Base-by-base conservation (phyloP, 495 filamentous ascomycete genomes). In the Aspergillus ostianus region DNA sequence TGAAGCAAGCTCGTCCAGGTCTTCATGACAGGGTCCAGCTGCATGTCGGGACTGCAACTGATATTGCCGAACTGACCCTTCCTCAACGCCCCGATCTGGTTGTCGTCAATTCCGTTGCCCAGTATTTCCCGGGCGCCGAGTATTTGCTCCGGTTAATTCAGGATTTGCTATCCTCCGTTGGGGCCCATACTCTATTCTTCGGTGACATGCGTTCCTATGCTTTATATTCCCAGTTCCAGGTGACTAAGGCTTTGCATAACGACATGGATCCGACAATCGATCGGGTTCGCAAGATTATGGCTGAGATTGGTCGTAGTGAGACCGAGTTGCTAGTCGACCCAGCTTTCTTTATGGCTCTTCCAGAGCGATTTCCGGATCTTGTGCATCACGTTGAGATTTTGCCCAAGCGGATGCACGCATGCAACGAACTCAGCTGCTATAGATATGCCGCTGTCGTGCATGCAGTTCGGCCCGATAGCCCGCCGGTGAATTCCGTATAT, bases 391-490 rank as follows among this genome's bases (percentile, higher is more conserved):
- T 58, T 1, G 56, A 58, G 36, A 52, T 58, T 19, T 17, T 52
- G 6, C 56, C 56, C 0, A 58, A 58, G 48, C 17, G 19, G 18
- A 45, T 58, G 56, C 13, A 26, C 4, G 47, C 56, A 2, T 48
- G 8, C 6, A 58, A 58, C 20, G 56, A 58, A 19, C 56, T 58
- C 18, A 58, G 56, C 48, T 52, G 48, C 23, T 58, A 58, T 47
- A 44, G 56, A 12, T 58, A 52, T 29, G 23, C 56, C 12, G 56
- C 56, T 29, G 56, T 58, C 9, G 41, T 56, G 12, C 54, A 56
- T 30, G 46, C 46, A 5, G 20, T 21, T n/a, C n/a, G 46, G 17
- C 46, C 46, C 1, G 46, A 48, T 48, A 2, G 17, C n/a, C 46
- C 20, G 15, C n/a, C 46, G 20, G 20, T 56, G 4, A 21, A 56